Evolutionary conservation across 208 protist species (phyloP), one percentile per base, ranked within the genome.

Genomic region (Wallacemonas sp.): DNA sequence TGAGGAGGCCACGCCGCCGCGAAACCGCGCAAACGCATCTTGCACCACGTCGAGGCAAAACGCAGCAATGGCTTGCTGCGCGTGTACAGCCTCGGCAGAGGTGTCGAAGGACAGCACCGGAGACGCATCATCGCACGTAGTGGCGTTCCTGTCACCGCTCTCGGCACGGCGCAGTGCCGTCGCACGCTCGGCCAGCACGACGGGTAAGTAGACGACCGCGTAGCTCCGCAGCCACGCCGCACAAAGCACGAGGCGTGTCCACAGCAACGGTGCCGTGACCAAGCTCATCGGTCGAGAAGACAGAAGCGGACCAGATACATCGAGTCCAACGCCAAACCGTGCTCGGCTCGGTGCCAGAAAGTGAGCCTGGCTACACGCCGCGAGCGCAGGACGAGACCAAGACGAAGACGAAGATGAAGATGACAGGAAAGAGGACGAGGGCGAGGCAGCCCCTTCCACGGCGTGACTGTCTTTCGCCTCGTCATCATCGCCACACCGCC

Each of bases 241-340:
- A 42, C 79, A 82, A 21, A 90, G 68, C 24, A 93, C 66, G 65
- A 93, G 62, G 1, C 87, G 80, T 24, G 62, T 79, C 79, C 79
- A 90, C 51, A 93, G 44, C 39, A 77, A 70, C 33, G 70, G 47
- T 22, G 72, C 61, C 27, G 81, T 93, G 17, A 87, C 66, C 19
- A 88, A 49, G 46, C 77, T 75, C 17, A 70, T 47, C 21, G 83
- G 77, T 2, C 69, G 45, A n/a, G 83, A 77, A 11, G 75, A 34
- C n/a, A 93, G 65, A 2, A 68, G 84, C 11, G 72, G 61, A 2
- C 51, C 51, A 6, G 30, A 19, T 4, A n/a, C n/a, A 21, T 58
- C 51, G 11, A 42, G 51, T 2, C 51, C 51, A 5, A 58, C 28
- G 51, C 38, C 44, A 44, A 38, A 46, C 45, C n/a, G 67, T 27